Evolutionary conservation across 495 filamentous ascomycete genomes (phyloP).

Genomic region (Cercophora newfieldiana): DNA sequence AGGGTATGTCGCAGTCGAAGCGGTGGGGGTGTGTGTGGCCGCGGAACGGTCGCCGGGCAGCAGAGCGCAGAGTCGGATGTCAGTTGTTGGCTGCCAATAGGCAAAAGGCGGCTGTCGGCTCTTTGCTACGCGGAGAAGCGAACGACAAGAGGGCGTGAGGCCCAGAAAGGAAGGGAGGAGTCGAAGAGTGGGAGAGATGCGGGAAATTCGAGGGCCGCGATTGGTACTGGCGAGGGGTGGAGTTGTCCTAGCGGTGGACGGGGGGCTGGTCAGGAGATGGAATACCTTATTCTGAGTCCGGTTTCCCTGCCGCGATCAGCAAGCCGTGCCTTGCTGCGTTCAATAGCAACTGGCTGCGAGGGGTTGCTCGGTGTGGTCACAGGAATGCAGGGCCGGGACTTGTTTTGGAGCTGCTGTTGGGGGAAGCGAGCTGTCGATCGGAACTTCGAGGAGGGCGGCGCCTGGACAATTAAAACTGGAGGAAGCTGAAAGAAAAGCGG

Average conservation of each 20-base stretch:
- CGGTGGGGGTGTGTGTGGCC: slow-evolving; percentile 8
- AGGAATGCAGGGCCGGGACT: slow-evolving; percentile 18
- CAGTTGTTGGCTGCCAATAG: background rate
- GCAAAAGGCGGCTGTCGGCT: slow-evolving; percentile 7
- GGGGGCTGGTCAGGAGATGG: slow-evolving; percentile 28
- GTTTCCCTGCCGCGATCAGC: slow-evolving; percentile 39
- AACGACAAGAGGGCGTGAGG: background rate
- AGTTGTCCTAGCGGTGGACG: slow-evolving; percentile 14
- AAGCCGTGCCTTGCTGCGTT: slow-evolving; percentile 29
- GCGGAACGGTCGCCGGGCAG: slow-evolving; percentile 13
- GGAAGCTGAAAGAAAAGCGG: background rate
- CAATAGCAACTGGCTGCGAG: slow-evolving; percentile 23
- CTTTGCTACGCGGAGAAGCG: background rate
- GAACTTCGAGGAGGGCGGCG: slow-evolving; percentile 1
- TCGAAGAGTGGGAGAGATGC: background rate
- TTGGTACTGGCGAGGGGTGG: background rate
- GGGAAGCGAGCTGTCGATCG: slow-evolving; percentile 33
- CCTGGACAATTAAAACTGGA: background rate
- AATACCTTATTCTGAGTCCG: slow-evolving; percentile 18
- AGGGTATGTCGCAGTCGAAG: background rate
- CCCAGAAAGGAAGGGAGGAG: slow-evolving; percentile 13
- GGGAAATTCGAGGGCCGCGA: slow-evolving; percentile 11
- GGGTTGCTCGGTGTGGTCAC: slow-evolving; percentile 24
- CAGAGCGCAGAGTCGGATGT: too few species aligned
- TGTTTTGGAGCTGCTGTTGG: slow-evolving; percentile 26